Percentiles rank a stretch among this genome's conserved stretches.
phyloP scores from a whole-genome alignment of 352 stramenopile genomes.

The Globisporangium megalacanthum region DNA sequence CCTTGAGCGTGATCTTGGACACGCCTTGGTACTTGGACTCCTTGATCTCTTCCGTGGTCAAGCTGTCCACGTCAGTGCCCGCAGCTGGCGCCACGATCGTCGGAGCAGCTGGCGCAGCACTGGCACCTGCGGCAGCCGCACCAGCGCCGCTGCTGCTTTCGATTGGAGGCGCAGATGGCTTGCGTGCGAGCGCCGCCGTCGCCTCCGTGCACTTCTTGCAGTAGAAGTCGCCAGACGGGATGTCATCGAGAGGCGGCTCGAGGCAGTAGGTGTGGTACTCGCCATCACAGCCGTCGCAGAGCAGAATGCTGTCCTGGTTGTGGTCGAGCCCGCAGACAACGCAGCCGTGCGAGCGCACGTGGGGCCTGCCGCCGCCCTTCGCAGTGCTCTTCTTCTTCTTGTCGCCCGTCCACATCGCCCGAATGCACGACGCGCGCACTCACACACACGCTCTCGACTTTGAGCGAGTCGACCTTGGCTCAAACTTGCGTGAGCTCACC shows the following conservation, averaged over 20 bases:
- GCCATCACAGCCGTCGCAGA: slow-evolving; percentile 81
- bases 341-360: slow-evolving; percentile 46
- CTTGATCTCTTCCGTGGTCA: slow-evolving; percentile 39
- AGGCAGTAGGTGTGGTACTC: slow-evolving; percentile 87
- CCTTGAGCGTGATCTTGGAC: slow-evolving; percentile 74
- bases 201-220: slow-evolving; percentile 62
- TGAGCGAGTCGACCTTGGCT: too few relatives aligned
- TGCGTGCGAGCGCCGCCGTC: slow-evolving; percentile 33
- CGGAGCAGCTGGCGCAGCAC: background rate
- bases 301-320: slow-evolving; percentile 74
- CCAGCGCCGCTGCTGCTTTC: background rate
- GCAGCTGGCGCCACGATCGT: background rate
- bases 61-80: slow-evolving; percentile 7
- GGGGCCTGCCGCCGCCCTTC: slow-evolving; percentile 12
- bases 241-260: slow-evolving; percentile 58
- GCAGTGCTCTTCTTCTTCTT: slow-evolving; percentile 11
- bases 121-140: too few relatives aligned
- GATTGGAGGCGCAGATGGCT: slow-evolving; percentile 11
- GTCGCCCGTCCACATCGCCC: slow-evolving; percentile 11
- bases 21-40: slow-evolving; percentile 78
- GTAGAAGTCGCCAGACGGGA: slow-evolving; percentile 79
- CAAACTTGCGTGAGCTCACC: too few relatives aligned
- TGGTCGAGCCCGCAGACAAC: slow-evolving; percentile 64
- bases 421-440: background rate
- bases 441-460: background rate